Evolutionary conservation across 805 yeast genomes (phyloP).

Genomic region (Starmerella stigmatis): DNA sequence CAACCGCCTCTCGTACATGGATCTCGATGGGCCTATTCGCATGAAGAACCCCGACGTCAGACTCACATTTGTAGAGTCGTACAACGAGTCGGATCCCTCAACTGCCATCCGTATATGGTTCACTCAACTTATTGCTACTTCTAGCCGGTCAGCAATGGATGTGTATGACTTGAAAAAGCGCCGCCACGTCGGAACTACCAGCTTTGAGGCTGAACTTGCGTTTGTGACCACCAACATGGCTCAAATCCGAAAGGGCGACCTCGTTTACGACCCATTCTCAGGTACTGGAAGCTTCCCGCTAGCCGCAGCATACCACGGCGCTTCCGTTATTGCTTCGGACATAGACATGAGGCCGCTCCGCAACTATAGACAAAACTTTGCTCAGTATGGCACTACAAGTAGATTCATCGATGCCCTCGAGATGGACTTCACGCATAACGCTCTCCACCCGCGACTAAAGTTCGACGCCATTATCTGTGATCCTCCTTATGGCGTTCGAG

Average conservation of each 20-base stretch:
- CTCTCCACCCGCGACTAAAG: conserved; percentile 50
- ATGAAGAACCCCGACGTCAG: conserved; percentile 66
- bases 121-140: conserved; percentile 63
- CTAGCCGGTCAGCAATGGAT: conserved; percentile 58
- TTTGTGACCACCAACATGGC: conserved; percentile 80
- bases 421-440: conserved; percentile 91
- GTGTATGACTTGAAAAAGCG: conserved; percentile 70
- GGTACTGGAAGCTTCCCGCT: conserved; percentile 94
- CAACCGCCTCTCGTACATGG: conserved; percentile 57
- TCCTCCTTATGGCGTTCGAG: conserved; percentile 97
- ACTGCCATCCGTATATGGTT: conserved; percentile 54
- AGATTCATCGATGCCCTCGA: conserved; percentile 66
- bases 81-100: conserved; percentile 37
- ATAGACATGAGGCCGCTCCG: conserved; percentile 72
- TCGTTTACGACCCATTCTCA: conserved; percentile 87
- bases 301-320: conserved; percentile 79
- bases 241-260: conserved; percentile 51
- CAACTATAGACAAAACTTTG: conserved; percentile 65
- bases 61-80: conserved; percentile 69
- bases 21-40: conserved; percentile 62
- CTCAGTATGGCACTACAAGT: conserved; percentile 52
- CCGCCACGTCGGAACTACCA: conserved; percentile 87
- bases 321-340: conserved; percentile 74
- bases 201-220: conserved; percentile 89
- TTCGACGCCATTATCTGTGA: conserved; percentile 85